phyloP scores from a whole-genome alignment of 768 basidiomycete genomes.

The Lactarius akahatsu region DNA sequence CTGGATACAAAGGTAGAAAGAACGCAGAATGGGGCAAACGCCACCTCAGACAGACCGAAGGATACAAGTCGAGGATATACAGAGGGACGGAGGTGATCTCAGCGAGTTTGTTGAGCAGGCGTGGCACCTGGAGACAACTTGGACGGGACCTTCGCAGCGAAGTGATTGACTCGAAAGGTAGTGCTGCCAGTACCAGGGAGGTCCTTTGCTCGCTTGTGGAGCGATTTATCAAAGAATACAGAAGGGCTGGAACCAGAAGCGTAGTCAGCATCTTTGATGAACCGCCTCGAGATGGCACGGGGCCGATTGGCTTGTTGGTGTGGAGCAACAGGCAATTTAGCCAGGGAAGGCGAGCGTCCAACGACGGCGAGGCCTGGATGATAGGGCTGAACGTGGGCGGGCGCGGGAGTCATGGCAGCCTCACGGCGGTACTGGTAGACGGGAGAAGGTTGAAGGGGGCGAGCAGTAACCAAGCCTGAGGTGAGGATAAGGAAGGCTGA shows the following conservation, averaged over 20 bases:
- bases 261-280: slow-evolving; percentile 20
- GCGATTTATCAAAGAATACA: not conserved
- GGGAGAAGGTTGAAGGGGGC: slow-evolving; percentile 3
- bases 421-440: not conserved
- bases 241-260: slow-evolving; percentile 5
- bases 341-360: not conserved
- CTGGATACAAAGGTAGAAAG: slow-evolving; percentile 14
- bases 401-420: not conserved
- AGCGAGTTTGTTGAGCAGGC: not conserved
- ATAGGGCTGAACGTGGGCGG: slow-evolving; percentile 6
- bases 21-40: not conserved
- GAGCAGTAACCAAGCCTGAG: not conserved
- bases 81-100: not conserved
- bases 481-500: not conserved
- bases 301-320: not conserved
- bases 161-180: not conserved
- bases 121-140: not conserved
- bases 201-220: slow-evolving; percentile 8
- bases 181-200: not conserved
- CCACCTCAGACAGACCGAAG: not conserved
- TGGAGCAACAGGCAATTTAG: not conserved
- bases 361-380: slow-evolving; percentile 1
- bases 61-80: not conserved
- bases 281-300: not conserved
- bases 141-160: not conserved